Percentiles rank a stretch among this genome's conserved stretches.
Evolutionary conservation across 163 green algal genomes (phyloP).

Genomic region (Chlamydomonas reinhardtii): DNA sequence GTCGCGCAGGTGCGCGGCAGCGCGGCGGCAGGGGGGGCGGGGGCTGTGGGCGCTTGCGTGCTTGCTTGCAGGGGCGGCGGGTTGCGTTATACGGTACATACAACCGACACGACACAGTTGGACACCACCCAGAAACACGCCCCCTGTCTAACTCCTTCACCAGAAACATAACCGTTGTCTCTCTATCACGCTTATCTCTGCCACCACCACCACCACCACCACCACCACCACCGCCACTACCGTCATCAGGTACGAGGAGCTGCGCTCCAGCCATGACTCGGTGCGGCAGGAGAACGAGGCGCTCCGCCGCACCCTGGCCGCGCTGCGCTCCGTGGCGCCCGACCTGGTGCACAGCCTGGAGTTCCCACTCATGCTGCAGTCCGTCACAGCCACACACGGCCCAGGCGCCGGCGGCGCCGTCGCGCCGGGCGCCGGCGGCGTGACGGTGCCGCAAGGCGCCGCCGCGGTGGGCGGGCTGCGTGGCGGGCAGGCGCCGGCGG

Average conservation of each 20-base stretch:
- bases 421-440: background rate
- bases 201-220: no score
- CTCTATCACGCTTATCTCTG: no score
- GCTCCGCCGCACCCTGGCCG: constrained; percentile 34
- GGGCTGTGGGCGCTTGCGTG: no score
- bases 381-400: no score
- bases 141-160: no score
- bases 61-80: no score
- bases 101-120: no score
- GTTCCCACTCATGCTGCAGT: constrained; percentile 29
- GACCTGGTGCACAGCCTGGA: constrained; percentile 43
- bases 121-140: no score
- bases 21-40: no score
- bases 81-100: no score
- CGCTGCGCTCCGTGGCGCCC: constrained; percentile 20
- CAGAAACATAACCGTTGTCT: no score
- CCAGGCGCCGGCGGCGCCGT: background rate
- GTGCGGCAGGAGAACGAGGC: constrained; percentile 46
- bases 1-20: constrained; percentile 10
- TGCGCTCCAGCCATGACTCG: constrained; percentile 5
- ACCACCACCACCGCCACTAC: no score
- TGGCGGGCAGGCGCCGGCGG: background rate
- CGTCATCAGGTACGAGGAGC: constrained; percentile 28
- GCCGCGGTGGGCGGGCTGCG: background rate
- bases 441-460: background rate